Base-by-base conservation (phyloP, 441 rosid genomes). In the Theobroma grandiflorum region DNA sequence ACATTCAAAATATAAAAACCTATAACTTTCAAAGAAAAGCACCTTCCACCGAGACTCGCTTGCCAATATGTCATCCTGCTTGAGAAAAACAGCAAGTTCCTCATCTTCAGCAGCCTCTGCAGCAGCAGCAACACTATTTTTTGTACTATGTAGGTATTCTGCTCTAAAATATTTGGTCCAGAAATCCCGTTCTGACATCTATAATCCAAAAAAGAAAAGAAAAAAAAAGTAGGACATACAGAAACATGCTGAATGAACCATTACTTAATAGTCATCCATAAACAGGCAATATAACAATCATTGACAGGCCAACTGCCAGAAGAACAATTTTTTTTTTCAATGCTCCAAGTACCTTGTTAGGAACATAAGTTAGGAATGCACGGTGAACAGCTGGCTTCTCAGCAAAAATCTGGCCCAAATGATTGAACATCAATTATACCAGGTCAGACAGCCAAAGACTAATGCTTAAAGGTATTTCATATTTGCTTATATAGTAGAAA, bases 31-130 rank as follows among this genome's bases (percentile, higher is more conserved):
- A 47, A 84, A 72, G 37, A 79, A 81, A 43, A 81, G 63, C 81
- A 94, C 98, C 98, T 96, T 94, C 71, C 74, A 86, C 33, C 89
- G 92, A 82, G 90, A 87, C 88, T 96, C 98, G 72, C 61, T 83
- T 40, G 95, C 96, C 92, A 93, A 89, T 67, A 94, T 91, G 76
- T 92, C 94, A 87, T 96, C 98, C 82, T 89, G 94, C 90, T 88
- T 96, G 75, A 96, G 87, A 78, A 96, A 94, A 83, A 94, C 87
- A 53, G 97, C 98, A 83, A 96, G 98, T 78, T 91, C 97, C 87
- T 94, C 98, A 77, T 96, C 99, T 88, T 96, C 99, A 76, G 98
- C 98, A 79, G 98, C 98, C 84, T 94, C 99, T 20, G 99, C 99
- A 72, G 91, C 95, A 20, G 93, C 95, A 77, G 97, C 93, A 78